Conservation (phyloP, 768 basidiomycete genomes). For the Cystofilobasidium macerans region DNA sequence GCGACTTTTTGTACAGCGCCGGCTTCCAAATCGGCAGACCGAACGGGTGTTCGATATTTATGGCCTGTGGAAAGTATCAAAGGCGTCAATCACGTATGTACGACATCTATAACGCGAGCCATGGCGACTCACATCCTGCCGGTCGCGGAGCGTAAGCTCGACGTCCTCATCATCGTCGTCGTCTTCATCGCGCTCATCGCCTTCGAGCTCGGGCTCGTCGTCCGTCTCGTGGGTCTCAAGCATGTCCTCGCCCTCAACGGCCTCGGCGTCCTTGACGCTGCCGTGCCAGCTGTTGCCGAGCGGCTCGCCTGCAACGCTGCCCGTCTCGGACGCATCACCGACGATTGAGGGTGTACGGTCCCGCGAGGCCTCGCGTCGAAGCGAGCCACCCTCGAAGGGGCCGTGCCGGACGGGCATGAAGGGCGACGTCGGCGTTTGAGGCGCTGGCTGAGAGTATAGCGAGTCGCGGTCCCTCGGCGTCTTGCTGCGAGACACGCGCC, state of each 20-base stretch:
- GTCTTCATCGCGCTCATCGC: conserved; percentile 29
- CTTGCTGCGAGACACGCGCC: neutral
- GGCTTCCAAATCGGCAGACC: conserved; percentile 99
- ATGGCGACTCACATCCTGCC: conserved; percentile 68
- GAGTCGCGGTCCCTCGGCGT: conserved; percentile 2
- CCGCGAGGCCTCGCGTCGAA: neutral
- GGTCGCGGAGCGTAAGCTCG: conserved; percentile 69
- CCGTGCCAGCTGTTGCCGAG: neutral
- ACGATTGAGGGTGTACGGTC: neutral
- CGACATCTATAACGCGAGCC: neutral
- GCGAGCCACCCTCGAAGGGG: neutral
- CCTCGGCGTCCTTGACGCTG: neutral
- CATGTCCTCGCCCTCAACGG: conserved; percentile 8
- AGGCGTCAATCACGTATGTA: neutral
- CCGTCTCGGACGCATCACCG: conserved; percentile 13
- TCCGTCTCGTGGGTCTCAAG: conserved; percentile 25
- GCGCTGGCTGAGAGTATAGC: neutral
- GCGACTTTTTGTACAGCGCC: conserved; percentile 92
- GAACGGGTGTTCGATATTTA: conserved; percentile 98
- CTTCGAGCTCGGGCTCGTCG: conserved; percentile 26
- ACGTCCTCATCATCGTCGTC: conserved; percentile 32
- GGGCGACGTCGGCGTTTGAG: neutral
- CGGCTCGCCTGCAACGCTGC: conserved; percentile 6
- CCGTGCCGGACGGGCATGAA: neutral
- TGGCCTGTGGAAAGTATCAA: conserved; percentile 41